Evolutionary conservation across 2,329 filamentous ascomycete genomes (phyloP), one percentile per base, ranked within the genome.

Genomic region (Claviceps paspali): DNA sequence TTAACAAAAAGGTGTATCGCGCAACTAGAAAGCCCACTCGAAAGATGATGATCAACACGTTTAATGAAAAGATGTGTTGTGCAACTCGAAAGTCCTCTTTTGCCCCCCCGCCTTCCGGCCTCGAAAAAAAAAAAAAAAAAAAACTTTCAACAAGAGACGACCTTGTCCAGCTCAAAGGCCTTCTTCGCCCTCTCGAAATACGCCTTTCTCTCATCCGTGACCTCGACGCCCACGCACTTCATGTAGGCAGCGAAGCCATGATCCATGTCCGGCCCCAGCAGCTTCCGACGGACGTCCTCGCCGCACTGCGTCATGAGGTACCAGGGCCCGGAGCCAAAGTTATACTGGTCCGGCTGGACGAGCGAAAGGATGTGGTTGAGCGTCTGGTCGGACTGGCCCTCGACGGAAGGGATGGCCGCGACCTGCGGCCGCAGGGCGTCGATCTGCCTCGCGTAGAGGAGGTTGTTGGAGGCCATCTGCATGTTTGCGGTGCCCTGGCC

Each of bases 401-500:
- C 51, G 29, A 46, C 44, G 0, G 47, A 41, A 27, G 47, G 41
- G 36, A 53, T 46, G 10, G 49, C 47, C 8, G 56, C 49, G 29
- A 59, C 53, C 41, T 60, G 39, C 18, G 44, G 38, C 33, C 51
- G 46, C 21, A 71, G 47, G 15, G 41, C 62, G 2, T 54, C 45
- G 36, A 73, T 52, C 8, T 50, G 54, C 38, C 56, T 47, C n/a
- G 67, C 70, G 49, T 71, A 74, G 41, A 54, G 2, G 2, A 62
- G 42, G 49, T 70, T 70, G 54, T 43, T 68, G 2, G 38, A 29
- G 24, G 55, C 43, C 55, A 57, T 57, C 49, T 71, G 67, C 66
- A 72, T 68, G 53, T 71, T 71, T 43, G 60, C 61, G 2, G 82
- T 86, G 18, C 82, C 82, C 54, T 87, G 79, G 7, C 82, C 82